Evolutionary conservation across 768 basidiomycete species (phyloP).

Genomic region (Russula sp.): DNA sequence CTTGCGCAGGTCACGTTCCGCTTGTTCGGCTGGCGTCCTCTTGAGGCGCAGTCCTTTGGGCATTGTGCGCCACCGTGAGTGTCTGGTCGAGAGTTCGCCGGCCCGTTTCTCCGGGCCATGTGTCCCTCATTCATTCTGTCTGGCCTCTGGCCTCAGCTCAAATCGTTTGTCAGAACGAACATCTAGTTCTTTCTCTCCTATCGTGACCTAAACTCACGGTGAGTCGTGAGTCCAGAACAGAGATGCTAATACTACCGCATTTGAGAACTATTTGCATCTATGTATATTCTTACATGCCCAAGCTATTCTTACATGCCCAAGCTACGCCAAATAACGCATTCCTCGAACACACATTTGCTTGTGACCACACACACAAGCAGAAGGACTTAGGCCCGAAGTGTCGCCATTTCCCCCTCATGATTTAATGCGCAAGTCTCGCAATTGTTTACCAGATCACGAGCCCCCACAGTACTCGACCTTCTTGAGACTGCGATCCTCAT

Average conservation of each 20-base stretch:
- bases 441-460: constrained; percentile 24
- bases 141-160: too few species aligned
- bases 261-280: too few species aligned
- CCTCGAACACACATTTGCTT: not conserved
- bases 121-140: too few species aligned
- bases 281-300: too few species aligned
- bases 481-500: constrained; percentile 44
- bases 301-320: too few species aligned
- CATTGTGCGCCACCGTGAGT: not conserved
- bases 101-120: not conserved
- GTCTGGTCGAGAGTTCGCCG: not conserved
- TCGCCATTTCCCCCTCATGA: not conserved
- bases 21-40: constrained; percentile 33
- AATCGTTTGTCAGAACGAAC: too few species aligned
- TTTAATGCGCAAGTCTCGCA: not conserved
- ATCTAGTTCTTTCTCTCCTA: too few species aligned
- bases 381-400: not conserved
- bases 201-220: too few species aligned
- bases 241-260: too few species aligned
- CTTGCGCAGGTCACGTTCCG: constrained; percentile 31
- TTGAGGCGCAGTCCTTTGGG: constrained; percentile 32
- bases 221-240: too few species aligned
- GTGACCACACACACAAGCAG: not conserved
- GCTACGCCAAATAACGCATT: too few species aligned
- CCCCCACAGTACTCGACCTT: constrained; percentile 31